Conservation (phyloP, 305 asterid genomes). For the Rubia tinctorum region DNA sequence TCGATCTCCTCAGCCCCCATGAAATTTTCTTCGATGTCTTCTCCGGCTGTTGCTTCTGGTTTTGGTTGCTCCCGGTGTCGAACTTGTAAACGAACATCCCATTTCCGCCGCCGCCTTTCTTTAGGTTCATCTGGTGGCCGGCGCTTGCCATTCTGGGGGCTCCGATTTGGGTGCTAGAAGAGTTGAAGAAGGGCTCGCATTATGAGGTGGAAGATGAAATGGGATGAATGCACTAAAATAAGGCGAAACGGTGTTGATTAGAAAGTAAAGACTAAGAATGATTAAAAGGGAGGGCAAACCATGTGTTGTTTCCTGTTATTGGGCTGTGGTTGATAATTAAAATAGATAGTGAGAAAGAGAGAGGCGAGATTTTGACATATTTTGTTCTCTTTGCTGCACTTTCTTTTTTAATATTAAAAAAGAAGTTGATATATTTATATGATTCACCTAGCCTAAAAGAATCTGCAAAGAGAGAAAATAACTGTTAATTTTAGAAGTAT, state of each 20-base stretch:
- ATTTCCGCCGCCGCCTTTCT: slow-evolving; percentile 42
- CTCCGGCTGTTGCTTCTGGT: slow-evolving; percentile 10
- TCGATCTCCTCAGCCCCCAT: slow-evolving; percentile 57
- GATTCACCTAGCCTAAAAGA: no score
- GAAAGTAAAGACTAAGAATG: slow-evolving; percentile 20
- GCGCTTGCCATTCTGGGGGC: slow-evolving; percentile 20
- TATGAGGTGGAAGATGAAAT: not conserved
- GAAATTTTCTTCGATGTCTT: slow-evolving; percentile 27
- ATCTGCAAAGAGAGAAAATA: no score
- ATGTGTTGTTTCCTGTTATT: slow-evolving; percentile 55
- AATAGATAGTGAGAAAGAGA: slow-evolving; percentile 1
- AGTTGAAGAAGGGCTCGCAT: not conserved
- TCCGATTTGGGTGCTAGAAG: not conserved
- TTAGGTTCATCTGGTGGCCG: slow-evolving; percentile 22
- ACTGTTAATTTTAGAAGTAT: no score
- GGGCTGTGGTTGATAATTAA: slow-evolving; percentile 4
- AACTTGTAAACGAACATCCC: slow-evolving; percentile 46
- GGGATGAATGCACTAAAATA: slow-evolving; percentile 11
- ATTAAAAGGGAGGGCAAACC: slow-evolving; percentile 44
- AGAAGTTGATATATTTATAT: no score
- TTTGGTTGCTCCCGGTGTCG: slow-evolving; percentile 16
- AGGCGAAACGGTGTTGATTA: slow-evolving; percentile 23
- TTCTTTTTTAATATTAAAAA: no score
- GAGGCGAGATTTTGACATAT: slow-evolving; percentile 29
- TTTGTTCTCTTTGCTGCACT: slow-evolving; percentile 21